These are phyloP conservation scores for Flaveria trinervia DNA, from an alignment of 129 eudicot genomes.

Conservation along the genomic window DNA sequence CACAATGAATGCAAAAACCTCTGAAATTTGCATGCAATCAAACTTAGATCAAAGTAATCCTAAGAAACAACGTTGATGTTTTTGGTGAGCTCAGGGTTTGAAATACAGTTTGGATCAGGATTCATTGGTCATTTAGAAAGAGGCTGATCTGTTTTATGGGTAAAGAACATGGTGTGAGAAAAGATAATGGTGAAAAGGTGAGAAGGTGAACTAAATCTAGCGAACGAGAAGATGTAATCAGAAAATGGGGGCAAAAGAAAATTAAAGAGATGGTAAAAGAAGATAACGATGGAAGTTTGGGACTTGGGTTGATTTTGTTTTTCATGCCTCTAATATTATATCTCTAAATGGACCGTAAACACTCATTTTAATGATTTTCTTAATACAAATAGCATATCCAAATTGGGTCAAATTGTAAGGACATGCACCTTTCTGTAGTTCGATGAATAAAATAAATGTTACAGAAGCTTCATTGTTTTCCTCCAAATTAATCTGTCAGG, in stretches of 20 bases:
- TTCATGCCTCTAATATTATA: not conserved
- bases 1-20: not conserved
- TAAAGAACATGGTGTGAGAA: not conserved
- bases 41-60: not conserved
- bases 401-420: constrained; percentile 3
- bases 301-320: not conserved
- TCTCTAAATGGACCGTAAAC: not conserved
- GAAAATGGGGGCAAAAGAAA: not conserved
- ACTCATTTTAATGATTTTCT: not conserved
- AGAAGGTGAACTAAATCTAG: not conserved
- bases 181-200: not conserved
- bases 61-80: not conserved
- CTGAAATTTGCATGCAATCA: not conserved
- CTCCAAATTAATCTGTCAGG: not conserved
- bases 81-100: not conserved
- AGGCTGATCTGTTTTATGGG: not conserved
- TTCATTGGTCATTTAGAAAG: not conserved
- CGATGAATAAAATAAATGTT: not conserved
- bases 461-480: not conserved
- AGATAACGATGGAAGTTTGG: not conserved
- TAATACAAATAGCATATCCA: too few species aligned
- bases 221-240: not conserved
- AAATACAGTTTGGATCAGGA: not conserved
- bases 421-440: not conserved
- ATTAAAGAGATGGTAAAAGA: not conserved